Evolutionary conservation across 768 basidiomycete species (phyloP).

Genomic region (Pleurotus tuber-regium): DNA sequence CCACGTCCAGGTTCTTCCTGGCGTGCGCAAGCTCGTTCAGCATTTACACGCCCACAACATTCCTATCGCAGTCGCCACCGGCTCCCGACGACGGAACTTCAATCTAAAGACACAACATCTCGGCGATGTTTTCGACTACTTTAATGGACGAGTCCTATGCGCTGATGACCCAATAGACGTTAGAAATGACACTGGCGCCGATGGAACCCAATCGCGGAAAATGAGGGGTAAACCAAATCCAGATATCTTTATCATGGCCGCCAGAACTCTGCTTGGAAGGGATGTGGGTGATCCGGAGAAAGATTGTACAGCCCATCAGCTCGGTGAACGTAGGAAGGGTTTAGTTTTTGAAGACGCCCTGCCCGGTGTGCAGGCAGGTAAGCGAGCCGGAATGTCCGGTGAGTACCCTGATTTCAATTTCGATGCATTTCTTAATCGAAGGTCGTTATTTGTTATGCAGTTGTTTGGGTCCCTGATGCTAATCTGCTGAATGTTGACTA

Average conservation of each 20-base stretch:
- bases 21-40: slow-evolving; percentile 61
- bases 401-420: slow-evolving; percentile 15
- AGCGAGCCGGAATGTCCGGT: slow-evolving; percentile 87
- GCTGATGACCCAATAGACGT: slow-evolving; percentile 49
- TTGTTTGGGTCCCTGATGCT: slow-evolving; percentile 83
- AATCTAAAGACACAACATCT: slow-evolving; percentile 66
- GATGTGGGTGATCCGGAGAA: slow-evolving; percentile 50
- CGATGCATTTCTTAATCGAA: background rate
- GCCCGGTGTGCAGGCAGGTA: slow-evolving; percentile 76
- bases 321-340: slow-evolving; percentile 53
- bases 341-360: slow-evolving; percentile 84
- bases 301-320: slow-evolving; percentile 31
- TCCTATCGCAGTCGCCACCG: slow-evolving; percentile 82
- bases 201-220: slow-evolving; percentile 27
- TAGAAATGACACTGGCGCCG: background rate
- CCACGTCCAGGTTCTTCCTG: slow-evolving; percentile 69
- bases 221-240: slow-evolving; percentile 77
- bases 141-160: slow-evolving; percentile 67
- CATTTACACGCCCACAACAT: slow-evolving; percentile 68
- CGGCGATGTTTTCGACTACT: slow-evolving; percentile 54
- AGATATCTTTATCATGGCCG: slow-evolving; percentile 78
- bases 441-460: no score
- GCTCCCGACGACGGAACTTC: slow-evolving; percentile 65
- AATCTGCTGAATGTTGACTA: slow-evolving; percentile 56
- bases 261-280: slow-evolving; percentile 52